Base-by-base conservation (phyloP, 371 early-diverging fungal genomes). In the Choanephora cucurbitarum region DNA sequence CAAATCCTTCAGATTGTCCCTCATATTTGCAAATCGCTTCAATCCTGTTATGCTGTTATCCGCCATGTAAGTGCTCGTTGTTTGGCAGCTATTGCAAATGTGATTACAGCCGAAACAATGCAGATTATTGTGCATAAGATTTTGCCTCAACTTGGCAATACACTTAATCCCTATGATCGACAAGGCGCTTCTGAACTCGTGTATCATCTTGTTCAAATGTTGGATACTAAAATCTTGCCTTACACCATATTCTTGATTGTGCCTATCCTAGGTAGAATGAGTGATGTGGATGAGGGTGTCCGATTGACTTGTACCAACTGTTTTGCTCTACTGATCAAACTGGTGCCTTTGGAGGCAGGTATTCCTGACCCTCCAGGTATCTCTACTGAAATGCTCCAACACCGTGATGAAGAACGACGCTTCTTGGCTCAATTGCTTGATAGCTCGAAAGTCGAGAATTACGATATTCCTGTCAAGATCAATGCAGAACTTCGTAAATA, bases 221-320 rank as follows among this genome's bases (percentile, higher is more conserved):
- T 92, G 52, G 90, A 86, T 47, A 76, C 81, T 23, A 83, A 82
- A 62, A 86, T 96, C 33, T 73, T 97, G 32, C 96, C 98, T 1
- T 98, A 96, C 62, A 90, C 97, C 19, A 89, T 96, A 14, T 96
- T 98, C 65, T 72, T 98, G 57, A 90, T 98, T 58, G 93, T 96
- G 3, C 99, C 99, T 2, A 86, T 97, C n/a, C 83, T 98, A 31
- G 94, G 95, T 28, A 88, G 97, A n/a, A 97, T 98, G 96, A 94
- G 95, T 55, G 99, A 98, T 74, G 77, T 84, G 0, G 89, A 97
- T 57, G 94, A 94, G 59, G 75, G 84, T 18, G 92, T 94, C 7
- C 90, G 99, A 24, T 76, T 96, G 39, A 79, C 95, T 3, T 84
- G 90, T 45, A 94, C 99, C 40, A 89, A 91, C 57, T 91, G 91